These are phyloP conservation scores for Hemileccinum impolitum DNA, from an alignment of 768 basidiomycete species.

Conservation along the genomic window DNA sequence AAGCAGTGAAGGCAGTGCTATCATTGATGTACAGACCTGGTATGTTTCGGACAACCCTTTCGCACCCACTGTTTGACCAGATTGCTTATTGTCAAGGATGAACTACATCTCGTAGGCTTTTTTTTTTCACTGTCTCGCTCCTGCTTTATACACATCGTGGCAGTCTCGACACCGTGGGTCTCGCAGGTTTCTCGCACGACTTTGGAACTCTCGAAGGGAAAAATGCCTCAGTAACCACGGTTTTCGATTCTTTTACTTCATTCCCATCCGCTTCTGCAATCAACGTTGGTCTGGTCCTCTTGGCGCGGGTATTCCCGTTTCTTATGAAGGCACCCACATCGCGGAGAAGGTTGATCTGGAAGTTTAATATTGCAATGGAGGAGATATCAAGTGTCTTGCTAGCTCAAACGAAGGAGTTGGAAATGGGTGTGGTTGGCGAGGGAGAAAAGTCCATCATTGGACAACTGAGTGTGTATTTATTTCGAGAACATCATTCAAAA, in stretches of 20 bases:
- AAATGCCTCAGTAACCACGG: conserved; percentile 36
- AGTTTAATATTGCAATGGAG: conserved; percentile 35
- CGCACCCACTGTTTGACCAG: not conserved
- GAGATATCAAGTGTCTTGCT: conserved; percentile 41
- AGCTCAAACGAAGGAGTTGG: conserved; percentile 35
- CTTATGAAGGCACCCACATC: conserved; percentile 37
- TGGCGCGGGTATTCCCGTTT: conserved; percentile 36
- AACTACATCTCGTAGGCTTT: conserved; percentile 31
- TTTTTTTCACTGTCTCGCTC: too few relatives aligned
- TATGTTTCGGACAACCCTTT: not conserved
- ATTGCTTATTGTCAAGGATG: conserved; percentile 22
- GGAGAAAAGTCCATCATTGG: conserved; percentile 28
- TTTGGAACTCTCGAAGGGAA: conserved; percentile 54
- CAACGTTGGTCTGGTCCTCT: conserved; percentile 31
- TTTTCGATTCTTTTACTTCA: conserved; percentile 36
- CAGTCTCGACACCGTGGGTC: conserved; percentile 56
- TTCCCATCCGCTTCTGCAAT: conserved; percentile 22
- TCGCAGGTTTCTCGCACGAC: conserved; percentile 60
- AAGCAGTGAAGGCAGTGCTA: conserved; percentile 10
- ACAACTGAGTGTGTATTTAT: conserved; percentile 22
- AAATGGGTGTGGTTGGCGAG: conserved; percentile 16
- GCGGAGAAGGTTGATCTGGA: conserved; percentile 26
- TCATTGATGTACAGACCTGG: conserved; percentile 41
- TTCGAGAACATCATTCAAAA: not conserved
- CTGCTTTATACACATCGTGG: not conserved